Base-by-base conservation (phyloP, 2,329 filamentous ascomycete species). In the Ophiostoma novo-ulmi region DNA sequence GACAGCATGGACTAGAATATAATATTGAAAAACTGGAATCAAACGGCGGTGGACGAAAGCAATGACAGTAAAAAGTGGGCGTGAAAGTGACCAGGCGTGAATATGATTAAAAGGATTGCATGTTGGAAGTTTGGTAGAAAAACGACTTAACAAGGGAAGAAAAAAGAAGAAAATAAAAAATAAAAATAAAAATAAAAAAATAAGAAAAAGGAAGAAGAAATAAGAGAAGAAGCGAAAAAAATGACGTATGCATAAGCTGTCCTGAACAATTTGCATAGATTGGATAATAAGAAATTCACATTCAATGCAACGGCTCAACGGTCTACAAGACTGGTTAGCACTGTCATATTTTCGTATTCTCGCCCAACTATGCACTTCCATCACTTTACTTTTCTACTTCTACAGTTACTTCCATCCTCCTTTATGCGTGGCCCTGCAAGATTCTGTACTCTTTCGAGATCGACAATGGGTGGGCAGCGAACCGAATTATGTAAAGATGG, bases 161-260 rank as follows among this genome's bases (percentile, higher is more conserved):
- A 11, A 13, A 13, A 61, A 31, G 8, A 35, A 35, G 4, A 7
- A 61, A 26, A 61, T 14, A 22, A 35, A 61, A 3, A 17, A 35
- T 8, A 26, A 26, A 55, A 7, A 26, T 11, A 52, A 68, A 72
- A 70, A 71, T n/a, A 48, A 72, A 68, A 68, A 39, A 14, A 35
- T 1, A 14, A 35, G 26, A 35, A 13, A 14, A 31, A 17, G 11
- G 11, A 63, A 35, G 26, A 36, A 64, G 31, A 64, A 36, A 20
- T 36, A n/a, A 3, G 13, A 38, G 20, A 7, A 7, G 8, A 64
- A 5, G 17, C 20, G 35, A 36, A 17, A 36, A 38, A 20, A 39
- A 63, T 35, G 58, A 63, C 26, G 26, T 48, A 11, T 63, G 14
- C 58, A 35, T 7, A 35, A 22, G 13, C 52, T 26, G 22, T 10